Evolutionary conservation across 164 flowering plant species (phyloP), one percentile per base, ranked within the genome.

Genomic region (Hamamelis virginiana): DNA sequence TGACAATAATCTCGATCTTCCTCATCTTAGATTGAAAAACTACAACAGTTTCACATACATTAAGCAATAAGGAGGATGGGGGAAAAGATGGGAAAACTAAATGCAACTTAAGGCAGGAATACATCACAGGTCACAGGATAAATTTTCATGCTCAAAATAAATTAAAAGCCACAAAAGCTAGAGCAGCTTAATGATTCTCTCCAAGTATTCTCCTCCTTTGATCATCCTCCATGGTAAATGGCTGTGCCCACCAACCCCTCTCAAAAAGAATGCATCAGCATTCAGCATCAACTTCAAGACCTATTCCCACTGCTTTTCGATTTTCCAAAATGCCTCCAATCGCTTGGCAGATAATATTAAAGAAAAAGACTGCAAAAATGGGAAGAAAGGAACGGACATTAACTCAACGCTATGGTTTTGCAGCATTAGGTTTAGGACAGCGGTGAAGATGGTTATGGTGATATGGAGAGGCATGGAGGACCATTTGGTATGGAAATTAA

Each of bases 401-500:
- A 55, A 55, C 58, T 11, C 14, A 22, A 10, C 16, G 26, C 11
- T 8, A 55, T 19, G 4, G 27, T 44, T 23, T 52, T 46, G 5
- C 28, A 46, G 28, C 18, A 44, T 63, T 63, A 63, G 66, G 75
- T 61, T 73, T 73, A 8, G 76, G 67, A 4, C 76, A 70, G 51
- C 62, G 68, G 59, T 61, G 69, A 27, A 22, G 72, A 59, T 33
- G 62, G 57, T 74, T 70, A 43, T 11, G 53, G 55, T 62, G 66
- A 66, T 50, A 69, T n/a, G 81, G 76, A 48, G 80, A 78, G 25
- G 28, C 70, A 33, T 60, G 74, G n/a, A 0, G 69, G 68, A 46
- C 62, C 71, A 66, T 65, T 76, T 0, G 69, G 66, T 15, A 64
- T 15, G 27, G 76, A 66, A 5, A n/a, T n/a, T n/a, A n/a, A n/a